Evolutionary conservation across 2,329 filamentous ascomycete species (phyloP).

Genomic region (Aaosphaeria pasadenensis): DNA sequence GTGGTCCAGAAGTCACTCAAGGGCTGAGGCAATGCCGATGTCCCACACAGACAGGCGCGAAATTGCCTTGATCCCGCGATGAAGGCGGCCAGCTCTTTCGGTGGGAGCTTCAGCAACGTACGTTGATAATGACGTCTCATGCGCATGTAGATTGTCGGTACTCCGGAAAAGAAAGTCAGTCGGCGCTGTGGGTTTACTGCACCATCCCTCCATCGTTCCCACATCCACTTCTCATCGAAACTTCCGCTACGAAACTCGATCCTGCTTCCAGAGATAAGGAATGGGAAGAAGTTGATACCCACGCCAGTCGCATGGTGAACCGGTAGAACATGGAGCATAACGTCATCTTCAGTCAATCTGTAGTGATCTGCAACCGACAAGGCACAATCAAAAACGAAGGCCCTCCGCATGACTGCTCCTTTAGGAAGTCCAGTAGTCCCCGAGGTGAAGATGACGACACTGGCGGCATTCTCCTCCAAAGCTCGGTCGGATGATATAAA

Average conservation of each 20-base stretch:
- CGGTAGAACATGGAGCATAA: constrained; percentile 32
- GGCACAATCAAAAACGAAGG: constrained; percentile 37
- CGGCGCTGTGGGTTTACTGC: constrained; percentile 16
- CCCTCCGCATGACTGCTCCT: constrained; percentile 44
- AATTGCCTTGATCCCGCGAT: constrained; percentile 42
- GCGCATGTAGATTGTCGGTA: constrained; percentile 37
- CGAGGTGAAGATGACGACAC: constrained; percentile 47
- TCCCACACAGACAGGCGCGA: constrained; percentile 44
- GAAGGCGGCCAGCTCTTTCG: constrained; percentile 37
- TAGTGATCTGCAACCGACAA: constrained; percentile 33
- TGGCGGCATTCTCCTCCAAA: constrained; percentile 40
- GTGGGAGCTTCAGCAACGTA: constrained; percentile 23
- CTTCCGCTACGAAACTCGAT: constrained; percentile 36
- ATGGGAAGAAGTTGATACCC: constrained; percentile 35
- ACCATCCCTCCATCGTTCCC: constrained; percentile 32
- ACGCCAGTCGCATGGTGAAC: constrained; percentile 37
- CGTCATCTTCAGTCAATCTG: constrained; percentile 27
- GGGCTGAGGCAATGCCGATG: constrained; percentile 48
- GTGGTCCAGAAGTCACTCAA: constrained; percentile 51
- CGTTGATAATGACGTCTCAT: constrained; percentile 37
- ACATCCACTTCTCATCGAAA: constrained; percentile 35
- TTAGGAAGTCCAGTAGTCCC: constrained; percentile 48
- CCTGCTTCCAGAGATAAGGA: constrained; percentile 26
- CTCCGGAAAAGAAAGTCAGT: constrained; percentile 34
- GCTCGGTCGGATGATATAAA: constrained; percentile 40